phyloP scores from a whole-genome alignment of 805 yeast species.

The Kodamaea restingae region DNA sequence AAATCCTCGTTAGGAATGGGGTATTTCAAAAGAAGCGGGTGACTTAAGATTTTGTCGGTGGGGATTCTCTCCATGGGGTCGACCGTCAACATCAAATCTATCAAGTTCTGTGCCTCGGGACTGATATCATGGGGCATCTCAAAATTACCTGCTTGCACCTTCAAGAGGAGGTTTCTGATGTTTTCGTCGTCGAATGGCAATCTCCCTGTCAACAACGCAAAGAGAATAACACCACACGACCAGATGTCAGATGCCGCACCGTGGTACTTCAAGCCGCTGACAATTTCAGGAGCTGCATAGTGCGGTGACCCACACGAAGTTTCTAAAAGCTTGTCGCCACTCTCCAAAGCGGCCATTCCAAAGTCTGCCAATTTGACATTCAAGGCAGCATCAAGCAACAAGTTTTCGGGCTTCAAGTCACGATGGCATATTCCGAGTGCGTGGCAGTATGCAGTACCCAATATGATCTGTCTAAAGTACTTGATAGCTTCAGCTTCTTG shows the following conservation, averaged over 20 bases:
- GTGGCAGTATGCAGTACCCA: conserved; percentile 79
- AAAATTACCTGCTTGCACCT: conserved; percentile 72
- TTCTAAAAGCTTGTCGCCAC: conserved; percentile 63
- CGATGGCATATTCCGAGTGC: conserved; percentile 77
- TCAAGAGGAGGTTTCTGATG: conserved; percentile 62
- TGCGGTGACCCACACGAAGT: conserved; percentile 88
- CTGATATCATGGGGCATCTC: conserved; percentile 67
- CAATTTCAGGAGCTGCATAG: conserved; percentile 86
- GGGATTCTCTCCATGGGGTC: conserved; percentile 69
- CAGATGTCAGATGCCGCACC: conserved; percentile 85
- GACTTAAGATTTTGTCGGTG: conserved; percentile 60
- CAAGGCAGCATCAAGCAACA: conserved; percentile 60
- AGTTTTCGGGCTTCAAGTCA: conserved; percentile 78
- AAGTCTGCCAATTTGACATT: conserved; percentile 80
- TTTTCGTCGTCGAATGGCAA: conserved; percentile 82
- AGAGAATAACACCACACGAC: conserved; percentile 83
- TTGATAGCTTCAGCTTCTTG: conserved; percentile 71
- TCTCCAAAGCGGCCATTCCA: conserved; percentile 86
- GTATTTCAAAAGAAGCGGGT: conserved; percentile 51
- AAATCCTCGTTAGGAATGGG: conserved; percentile 46
- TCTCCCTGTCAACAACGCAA: conserved; percentile 76
- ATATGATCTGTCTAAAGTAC: conserved; percentile 71
- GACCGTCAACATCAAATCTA: conserved; percentile 60
- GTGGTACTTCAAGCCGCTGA: conserved; percentile 70
- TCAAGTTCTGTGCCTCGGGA: conserved; percentile 62